A percentile compares a stretch with the other conserved stretches of the same genome.
Evolutionary conservation across 441 rosid genomes (phyloP).

Genomic region (Corymbia citriodora): DNA sequence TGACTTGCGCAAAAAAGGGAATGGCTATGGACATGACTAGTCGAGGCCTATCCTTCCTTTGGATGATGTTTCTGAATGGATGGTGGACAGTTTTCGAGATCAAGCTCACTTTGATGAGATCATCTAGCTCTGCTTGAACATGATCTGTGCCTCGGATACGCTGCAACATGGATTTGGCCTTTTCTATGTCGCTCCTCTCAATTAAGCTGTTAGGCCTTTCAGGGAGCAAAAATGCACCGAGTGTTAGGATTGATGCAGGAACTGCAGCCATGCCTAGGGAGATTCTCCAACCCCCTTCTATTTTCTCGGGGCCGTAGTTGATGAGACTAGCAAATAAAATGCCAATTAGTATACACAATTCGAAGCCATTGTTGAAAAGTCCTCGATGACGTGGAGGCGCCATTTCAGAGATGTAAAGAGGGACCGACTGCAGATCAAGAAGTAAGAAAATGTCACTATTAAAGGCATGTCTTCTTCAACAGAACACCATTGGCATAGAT

Average conservation of each 20-base stretch:
- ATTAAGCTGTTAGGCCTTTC: background rate
- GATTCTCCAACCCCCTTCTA: constrained; percentile 44
- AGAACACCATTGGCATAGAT: background rate
- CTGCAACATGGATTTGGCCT: background rate
- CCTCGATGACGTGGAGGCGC: constrained; percentile 48
- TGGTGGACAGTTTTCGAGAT: constrained; percentile 16
- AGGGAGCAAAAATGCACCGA: background rate
- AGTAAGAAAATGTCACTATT: background rate
- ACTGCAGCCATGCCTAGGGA: constrained; percentile 39
- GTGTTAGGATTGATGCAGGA: background rate
- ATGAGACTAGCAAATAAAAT: constrained; percentile 30
- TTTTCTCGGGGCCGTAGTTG: constrained; percentile 34
- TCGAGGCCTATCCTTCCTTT: constrained; percentile 41
- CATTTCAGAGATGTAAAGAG: constrained; percentile 55
- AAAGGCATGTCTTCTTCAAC: background rate
- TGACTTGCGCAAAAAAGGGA: constrained; percentile 43
- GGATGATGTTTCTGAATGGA: constrained; percentile 28
- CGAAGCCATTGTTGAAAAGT: constrained; percentile 52
- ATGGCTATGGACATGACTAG: constrained; percentile 38
- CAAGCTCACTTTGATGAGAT: constrained; percentile 33
- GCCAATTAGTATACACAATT: constrained; percentile 44
- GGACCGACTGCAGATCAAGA: constrained; percentile 32
- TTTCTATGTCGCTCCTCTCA: background rate
- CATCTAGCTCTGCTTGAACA: constrained; percentile 7
- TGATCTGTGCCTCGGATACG: background rate